Base-by-base conservation (phyloP, 2,329 filamentous ascomycete species). In the Colletotrichum truncatum region DNA sequence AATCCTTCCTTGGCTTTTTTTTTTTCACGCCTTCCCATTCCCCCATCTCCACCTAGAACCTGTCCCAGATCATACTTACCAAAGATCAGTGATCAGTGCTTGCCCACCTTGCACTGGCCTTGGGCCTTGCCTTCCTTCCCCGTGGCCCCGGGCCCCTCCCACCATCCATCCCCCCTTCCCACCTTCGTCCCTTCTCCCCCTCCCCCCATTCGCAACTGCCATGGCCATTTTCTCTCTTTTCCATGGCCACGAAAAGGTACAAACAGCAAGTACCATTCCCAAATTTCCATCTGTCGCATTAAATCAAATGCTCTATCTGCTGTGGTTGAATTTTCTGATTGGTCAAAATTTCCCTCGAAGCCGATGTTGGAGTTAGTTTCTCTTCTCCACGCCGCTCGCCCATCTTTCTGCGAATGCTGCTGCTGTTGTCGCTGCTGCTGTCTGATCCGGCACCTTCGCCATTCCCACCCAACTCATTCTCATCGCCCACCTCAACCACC, bases 401-500 rank as follows among this genome's bases (percentile, higher is more conserved):
- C 32, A 14, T 21, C 11, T 39, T 45, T 45, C 34, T 30, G 38
- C 16, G 8, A 25, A 11, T 26, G 12, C 21, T 36, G 54, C 32
- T 16, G 14, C 10, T 53, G 39, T 14, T 48, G 30, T 45, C 23
- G 32, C 36, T 32, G 23, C 18, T 52, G 38, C 45, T 25, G 45
- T 64, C 53, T 68, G 66, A 67, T 67, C 49, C 64, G 48, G 63
- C 58, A 41, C 64, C 45, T 54, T 32, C 54, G 26, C 56, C 49
- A 46, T 48, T 62, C 62, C 62, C 62, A 65, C 66, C 66, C 61
- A 67, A 62, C 54, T 58, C 52, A 57, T 64, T 45, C 66, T 68
- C 66, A 67, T 67, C 66, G 66, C 63, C 66, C 64, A 67, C 66
- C 66, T 64, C 64, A 63, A 68, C 54, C 57, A 28, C 53, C 60